phyloP scores from a whole-genome alignment of 2,329 filamentous ascomycete genomes.

The Mariannaea sp. region DNA sequence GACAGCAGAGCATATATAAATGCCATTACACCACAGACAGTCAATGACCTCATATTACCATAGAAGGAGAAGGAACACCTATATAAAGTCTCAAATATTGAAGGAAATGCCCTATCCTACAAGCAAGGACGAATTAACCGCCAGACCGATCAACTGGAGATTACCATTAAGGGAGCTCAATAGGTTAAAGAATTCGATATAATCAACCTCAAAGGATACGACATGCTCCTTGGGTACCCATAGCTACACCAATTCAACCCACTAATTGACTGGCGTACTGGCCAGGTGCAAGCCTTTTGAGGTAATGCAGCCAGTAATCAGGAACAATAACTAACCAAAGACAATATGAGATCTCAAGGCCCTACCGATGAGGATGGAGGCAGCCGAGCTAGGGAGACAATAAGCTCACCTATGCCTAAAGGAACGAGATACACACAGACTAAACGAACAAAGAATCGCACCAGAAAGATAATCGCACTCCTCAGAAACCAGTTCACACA shows the following conservation, averaged over 20 bases:
- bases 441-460: background rate
- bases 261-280: background rate
- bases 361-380: background rate
- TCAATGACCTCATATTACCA: background rate
- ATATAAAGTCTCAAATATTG: background rate
- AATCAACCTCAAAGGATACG: background rate
- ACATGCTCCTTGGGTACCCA: background rate
- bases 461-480: background rate
- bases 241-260: background rate
- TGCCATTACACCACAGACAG: background rate
- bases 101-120: background rate
- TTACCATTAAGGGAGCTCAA: background rate
- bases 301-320: background rate
- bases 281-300: background rate
- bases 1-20: background rate
- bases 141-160: background rate
- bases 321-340: background rate
- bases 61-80: background rate
- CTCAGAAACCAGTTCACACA: constrained; percentile 10
- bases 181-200: background rate
- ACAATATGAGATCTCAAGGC: background rate
- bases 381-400: background rate
- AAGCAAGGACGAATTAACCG: background rate
- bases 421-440: constrained; percentile 10
- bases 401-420: background rate